Base-by-base conservation (phyloP, 2,329 filamentous ascomycete species). In the Fusarium sulawesiense region DNA sequence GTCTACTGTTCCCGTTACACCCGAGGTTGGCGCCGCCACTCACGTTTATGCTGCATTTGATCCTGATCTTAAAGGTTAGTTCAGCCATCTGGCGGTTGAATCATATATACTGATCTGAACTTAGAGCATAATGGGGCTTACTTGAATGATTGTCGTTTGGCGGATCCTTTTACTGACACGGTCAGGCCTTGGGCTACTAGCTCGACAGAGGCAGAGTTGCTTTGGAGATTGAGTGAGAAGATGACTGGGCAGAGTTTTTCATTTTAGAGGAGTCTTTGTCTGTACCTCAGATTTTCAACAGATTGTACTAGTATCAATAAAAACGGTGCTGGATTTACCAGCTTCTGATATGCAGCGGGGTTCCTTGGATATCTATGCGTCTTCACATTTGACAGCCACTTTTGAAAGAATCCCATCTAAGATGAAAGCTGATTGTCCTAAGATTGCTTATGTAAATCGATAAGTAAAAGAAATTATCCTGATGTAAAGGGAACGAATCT, bases 141-240 rank as follows among this genome's bases (percentile, higher is more conserved):
- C 25, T 2, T 72, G 4, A 20, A 21, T 0, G 49, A 72, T 16
- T 66, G 55, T 20, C 70, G 55, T 9, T 8, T 72, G 2, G 58
- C 62, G 2, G 65, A 72, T 14, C 62, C 59, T 2, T 30, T 48
- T 3, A 41, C 27, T 2, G 68, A 72, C 12, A 60, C 57, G 4
- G 56, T 70, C 2, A 67, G 55, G 4, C 46, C 70, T 3, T 72
- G 70, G 70, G 68, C 57, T 6, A 61, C 47, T 13, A 65, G 69
- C 3, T 49, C 54, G 32, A 29, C 40, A 7, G 59, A 64, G 23
- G 70, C 69, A 1, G 60, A 66, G n/a, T 16, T 55, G 0, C 37
- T 73, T 6, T 73, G 69, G 70, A 64, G 25, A 12, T 23, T 64
- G 1, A 70, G 70, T 46, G 66, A 73, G n/a, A 44, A 68, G 13